Conservation (phyloP, 352 stramenopile species). For the Globisporangium polare region DNA sequence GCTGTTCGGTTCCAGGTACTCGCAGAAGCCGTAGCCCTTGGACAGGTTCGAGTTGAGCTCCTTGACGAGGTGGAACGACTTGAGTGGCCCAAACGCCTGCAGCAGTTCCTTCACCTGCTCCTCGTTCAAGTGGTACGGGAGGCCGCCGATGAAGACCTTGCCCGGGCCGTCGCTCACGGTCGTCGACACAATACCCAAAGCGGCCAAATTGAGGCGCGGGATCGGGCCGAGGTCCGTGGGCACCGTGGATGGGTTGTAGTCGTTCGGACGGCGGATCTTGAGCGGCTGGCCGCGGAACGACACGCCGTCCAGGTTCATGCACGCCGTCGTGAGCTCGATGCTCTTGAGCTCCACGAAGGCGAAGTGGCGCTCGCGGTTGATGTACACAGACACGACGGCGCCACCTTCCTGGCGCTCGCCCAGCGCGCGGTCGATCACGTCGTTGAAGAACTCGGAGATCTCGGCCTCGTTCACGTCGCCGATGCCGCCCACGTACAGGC, state of each 20-base stretch:
- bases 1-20: constrained; percentile 92
- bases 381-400: constrained; percentile 90
- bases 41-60: constrained; percentile 87
- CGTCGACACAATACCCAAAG: constrained; percentile 93
- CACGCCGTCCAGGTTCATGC: constrained; percentile 95
- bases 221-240: constrained; percentile 85
- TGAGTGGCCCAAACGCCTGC: constrained; percentile 91
- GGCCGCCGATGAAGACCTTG: constrained; percentile 98
- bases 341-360: constrained; percentile 97
- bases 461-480: constrained; percentile 81
- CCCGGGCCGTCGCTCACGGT: constrained; percentile 96
- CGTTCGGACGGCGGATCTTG: constrained; percentile 96
- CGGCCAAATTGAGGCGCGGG: constrained; percentile 85
- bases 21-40: constrained; percentile 98
- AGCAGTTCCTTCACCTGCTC: constrained; percentile 94
- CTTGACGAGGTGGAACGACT: constrained; percentile 97
- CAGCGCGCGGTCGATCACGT: constrained; percentile 86
- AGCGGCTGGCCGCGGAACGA: constrained; percentile 92
- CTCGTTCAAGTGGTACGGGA: constrained; percentile 97
- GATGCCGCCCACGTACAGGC: constrained; percentile 96
- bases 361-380: constrained; percentile 96
- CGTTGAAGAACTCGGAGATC: constrained; percentile 90
- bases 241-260: constrained; percentile 94
- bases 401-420: constrained; percentile 71
- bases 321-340: constrained; percentile 95